Conservation (phyloP, 176 grass and related monocot genomes). For the Phoenix dactylifera region DNA sequence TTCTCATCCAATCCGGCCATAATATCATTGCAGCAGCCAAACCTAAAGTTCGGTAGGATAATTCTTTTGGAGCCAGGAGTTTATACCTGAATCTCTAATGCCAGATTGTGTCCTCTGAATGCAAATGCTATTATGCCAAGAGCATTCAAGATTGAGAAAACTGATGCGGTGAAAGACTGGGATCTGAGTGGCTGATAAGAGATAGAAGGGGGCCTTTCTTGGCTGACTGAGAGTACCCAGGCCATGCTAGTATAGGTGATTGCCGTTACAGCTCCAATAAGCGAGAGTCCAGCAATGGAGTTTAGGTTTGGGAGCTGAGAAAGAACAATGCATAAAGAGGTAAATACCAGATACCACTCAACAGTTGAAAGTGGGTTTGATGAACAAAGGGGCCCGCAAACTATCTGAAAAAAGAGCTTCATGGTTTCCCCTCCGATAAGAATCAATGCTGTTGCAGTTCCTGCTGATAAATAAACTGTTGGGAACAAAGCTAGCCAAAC, state of each 20-base stretch:
- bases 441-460: slow-evolving; percentile 87
- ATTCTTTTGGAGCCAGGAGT: neutral
- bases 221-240: slow-evolving; percentile 88
- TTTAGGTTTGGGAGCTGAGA: slow-evolving; percentile 98
- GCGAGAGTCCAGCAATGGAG: slow-evolving; percentile 88
- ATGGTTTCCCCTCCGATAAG: slow-evolving; percentile 89
- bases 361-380: slow-evolving; percentile 74
- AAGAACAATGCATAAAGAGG: slow-evolving; percentile 70
- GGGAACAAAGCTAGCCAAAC: slow-evolving; percentile 89
- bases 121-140: slow-evolving; percentile 95
- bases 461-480: slow-evolving; percentile 91
- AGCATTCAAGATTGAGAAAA: slow-evolving; percentile 59
- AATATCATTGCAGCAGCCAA: too few species aligned
- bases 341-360: slow-evolving; percentile 97
- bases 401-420: slow-evolving; percentile 96
- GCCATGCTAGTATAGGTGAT: slow-evolving; percentile 85
- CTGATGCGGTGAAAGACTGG: slow-evolving; percentile 41
- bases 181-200: slow-evolving; percentile 53
- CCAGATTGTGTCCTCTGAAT: slow-evolving; percentile 93
- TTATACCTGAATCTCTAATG: slow-evolving; percentile 94
- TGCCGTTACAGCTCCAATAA: slow-evolving; percentile 75
- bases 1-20: neutral
- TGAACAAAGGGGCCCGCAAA: slow-evolving; percentile 61
- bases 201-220: slow-evolving; percentile 33
- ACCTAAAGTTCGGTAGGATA: neutral